Percentiles rank a stretch among this genome's conserved stretches.
phyloP scores from a whole-genome alignment of 2,329 filamentous ascomycete species.

The Polychaeton citri region DNA sequence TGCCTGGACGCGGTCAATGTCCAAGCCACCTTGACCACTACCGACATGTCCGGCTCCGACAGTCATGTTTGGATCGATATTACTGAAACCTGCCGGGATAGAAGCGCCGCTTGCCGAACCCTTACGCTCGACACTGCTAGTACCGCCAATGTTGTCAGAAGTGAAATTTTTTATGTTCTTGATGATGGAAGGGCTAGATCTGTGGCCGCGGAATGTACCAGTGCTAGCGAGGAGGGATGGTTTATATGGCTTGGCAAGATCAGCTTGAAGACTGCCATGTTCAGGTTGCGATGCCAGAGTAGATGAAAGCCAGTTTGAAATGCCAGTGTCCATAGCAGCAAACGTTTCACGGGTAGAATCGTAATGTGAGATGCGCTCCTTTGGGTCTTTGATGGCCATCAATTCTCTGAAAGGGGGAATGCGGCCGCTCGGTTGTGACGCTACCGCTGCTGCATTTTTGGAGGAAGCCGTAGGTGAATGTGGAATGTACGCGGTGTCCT shows the following conservation, averaged over 20 bases:
- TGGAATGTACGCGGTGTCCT: neutral
- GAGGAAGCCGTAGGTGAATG: neutral
- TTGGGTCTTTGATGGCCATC: conserved; percentile 48
- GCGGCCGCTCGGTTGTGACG: conserved; percentile 14
- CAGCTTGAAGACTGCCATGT: conserved; percentile 31
- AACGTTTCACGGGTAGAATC: conserved; percentile 59
- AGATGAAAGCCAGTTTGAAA: conserved; percentile 46
- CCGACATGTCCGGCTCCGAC: conserved; percentile 15
- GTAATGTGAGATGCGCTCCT: conserved; percentile 61
- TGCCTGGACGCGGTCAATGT: conserved; percentile 44
- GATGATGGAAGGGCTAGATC: conserved; percentile 15
- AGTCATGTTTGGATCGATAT: conserved; percentile 8
- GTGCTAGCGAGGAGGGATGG: conserved; percentile 33
- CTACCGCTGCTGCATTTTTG: neutral
- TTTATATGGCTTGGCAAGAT: conserved; percentile 30
- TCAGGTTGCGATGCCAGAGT: conserved; percentile 40
- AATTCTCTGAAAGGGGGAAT: conserved; percentile 63
- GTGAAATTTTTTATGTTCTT: conserved; percentile 9
- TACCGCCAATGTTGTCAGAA: conserved; percentile 5
- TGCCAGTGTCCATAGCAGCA: conserved; percentile 58
- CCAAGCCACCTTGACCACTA: conserved; percentile 4
- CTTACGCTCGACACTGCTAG: conserved; percentile 5
- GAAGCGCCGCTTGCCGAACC: conserved; percentile 15
- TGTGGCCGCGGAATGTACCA: conserved; percentile 7
- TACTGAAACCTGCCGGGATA: neutral